phyloP scores from a whole-genome alignment of 805 yeast genomes.

The Ogataea zsoltii region DNA sequence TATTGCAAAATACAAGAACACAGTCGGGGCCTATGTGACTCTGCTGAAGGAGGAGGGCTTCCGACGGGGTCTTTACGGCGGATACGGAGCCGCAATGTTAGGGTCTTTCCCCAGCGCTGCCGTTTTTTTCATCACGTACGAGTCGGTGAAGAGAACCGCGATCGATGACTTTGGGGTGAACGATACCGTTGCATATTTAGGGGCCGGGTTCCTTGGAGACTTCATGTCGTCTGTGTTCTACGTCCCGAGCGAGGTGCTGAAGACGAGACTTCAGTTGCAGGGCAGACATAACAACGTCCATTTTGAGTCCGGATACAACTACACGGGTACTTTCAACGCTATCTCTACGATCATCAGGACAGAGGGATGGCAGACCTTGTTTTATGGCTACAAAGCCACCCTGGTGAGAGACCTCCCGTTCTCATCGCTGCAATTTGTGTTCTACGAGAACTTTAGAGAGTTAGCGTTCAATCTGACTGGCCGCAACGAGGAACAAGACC shows the following conservation, averaged over 20 bases:
- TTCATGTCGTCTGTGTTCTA: conserved; percentile 83
- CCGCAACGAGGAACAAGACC: conserved; percentile 29
- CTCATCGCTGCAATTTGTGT: conserved; percentile 93
- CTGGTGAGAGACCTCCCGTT: conserved; percentile 91
- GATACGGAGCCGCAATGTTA: conserved; percentile 86
- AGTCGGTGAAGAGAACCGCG: conserved; percentile 69
- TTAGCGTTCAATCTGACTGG: conserved; percentile 46
- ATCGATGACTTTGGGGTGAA: conserved; percentile 64
- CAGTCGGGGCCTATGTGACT: conserved; percentile 73
- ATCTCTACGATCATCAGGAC: conserved; percentile 55
- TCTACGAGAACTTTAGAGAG: conserved; percentile 80
- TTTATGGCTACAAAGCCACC: conserved; percentile 94
- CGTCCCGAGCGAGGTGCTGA: conserved; percentile 94
- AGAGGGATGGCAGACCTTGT: conserved; percentile 78
- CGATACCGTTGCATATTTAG: conserved; percentile 76
- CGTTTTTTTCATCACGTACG: conserved; percentile 91
- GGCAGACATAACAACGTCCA: conserved; percentile 80
- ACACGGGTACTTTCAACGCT: conserved; percentile 74
- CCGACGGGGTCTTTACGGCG: conserved; percentile 82
- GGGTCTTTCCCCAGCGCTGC: conserved; percentile 96
- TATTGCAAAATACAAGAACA: conserved; percentile 65
- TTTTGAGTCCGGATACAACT: conserved; percentile 85
- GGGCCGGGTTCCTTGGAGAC: conserved; percentile 94
- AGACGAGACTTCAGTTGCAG: conserved; percentile 90
- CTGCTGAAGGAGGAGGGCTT: conserved; percentile 86